phyloP scores from a whole-genome alignment of 2,329 filamentous ascomycete species.

The Fusarium verrucosum region DNA sequence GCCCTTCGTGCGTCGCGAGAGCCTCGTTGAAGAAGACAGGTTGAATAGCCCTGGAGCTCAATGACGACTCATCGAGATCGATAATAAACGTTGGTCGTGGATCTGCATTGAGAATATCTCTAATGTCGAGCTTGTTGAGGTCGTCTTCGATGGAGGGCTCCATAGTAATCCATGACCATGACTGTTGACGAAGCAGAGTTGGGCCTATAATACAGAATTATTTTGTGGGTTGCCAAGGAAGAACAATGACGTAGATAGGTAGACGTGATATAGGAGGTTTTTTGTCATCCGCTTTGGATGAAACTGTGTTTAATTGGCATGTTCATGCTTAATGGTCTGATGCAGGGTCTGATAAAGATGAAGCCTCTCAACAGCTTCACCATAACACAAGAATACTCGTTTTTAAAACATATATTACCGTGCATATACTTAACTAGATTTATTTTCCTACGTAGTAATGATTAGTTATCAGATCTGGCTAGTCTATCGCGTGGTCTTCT shows the following conservation, averaged over 20 bases:
- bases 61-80: conserved; percentile 44
- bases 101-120: conserved; percentile 54
- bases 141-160: conserved; percentile 21
- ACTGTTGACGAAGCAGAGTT: not conserved
- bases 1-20: conserved; percentile 47
- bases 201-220: not conserved
- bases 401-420: too few relatives aligned
- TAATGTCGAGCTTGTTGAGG: conserved; percentile 53
- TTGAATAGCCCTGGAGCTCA: conserved; percentile 37
- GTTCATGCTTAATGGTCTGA: not conserved
- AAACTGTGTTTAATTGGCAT: not conserved
- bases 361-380: not conserved
- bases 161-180: conserved; percentile 17
- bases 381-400: too few relatives aligned
- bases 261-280: not conserved
- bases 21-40: conserved; percentile 52
- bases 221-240: conserved; percentile 18
- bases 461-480: not conserved
- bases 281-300: not conserved
- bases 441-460: not conserved
- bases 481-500: not conserved
- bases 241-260: conserved; percentile 14
- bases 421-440: too few relatives aligned
- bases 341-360: not conserved
- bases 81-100: conserved; percentile 52